phyloP scores from a whole-genome alignment of 2,329 filamentous ascomycete species.

The Penicillium decumbens region DNA sequence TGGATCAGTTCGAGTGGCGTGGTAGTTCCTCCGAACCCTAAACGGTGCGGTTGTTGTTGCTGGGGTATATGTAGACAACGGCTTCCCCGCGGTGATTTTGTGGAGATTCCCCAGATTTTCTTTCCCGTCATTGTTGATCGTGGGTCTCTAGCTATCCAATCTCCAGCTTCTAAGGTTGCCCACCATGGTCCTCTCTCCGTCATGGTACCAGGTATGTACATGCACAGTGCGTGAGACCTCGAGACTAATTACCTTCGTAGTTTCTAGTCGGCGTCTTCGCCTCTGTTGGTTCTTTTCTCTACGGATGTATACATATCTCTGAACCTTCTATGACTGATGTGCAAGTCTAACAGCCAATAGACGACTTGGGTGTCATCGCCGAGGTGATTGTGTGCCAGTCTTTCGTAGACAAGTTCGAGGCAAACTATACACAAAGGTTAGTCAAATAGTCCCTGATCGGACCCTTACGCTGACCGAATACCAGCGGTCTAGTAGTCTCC shows the following conservation, averaged over 20 bases:
- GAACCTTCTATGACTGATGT: not conserved
- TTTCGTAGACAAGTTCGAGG: conserved; percentile 31
- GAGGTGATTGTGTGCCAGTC: conserved; percentile 49
- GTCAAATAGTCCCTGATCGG: not conserved
- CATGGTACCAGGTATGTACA: conserved; percentile 52
- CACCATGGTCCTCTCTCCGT: conserved; percentile 53
- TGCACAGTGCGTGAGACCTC: not conserved
- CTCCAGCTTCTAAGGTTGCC: not conserved
- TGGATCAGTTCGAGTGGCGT: conserved; percentile 3
- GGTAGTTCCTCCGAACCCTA: conserved; percentile 4
- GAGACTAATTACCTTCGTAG: conserved; percentile 26
- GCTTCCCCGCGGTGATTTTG: conserved; percentile 9
- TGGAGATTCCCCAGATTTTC: conserved; percentile 24
- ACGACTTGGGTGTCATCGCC: conserved; percentile 58
- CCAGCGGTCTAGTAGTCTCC: conserved; percentile 65
- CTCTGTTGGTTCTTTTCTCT: conserved; percentile 55
- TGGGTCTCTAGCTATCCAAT: not conserved
- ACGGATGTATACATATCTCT: conserved; percentile 43
- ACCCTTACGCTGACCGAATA: not conserved
- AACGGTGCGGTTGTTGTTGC: not conserved
- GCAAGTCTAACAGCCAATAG: conserved; percentile 15
- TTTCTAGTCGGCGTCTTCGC: conserved; percentile 58
- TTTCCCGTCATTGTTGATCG: conserved; percentile 17
- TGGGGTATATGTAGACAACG: conserved; percentile 13
- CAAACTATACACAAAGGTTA: conserved; percentile 30